Percentiles rank a stretch among this genome's conserved stretches.
phyloP scores from a whole-genome alignment of 306 rosid genomes.

The Parietaria judaica region DNA sequence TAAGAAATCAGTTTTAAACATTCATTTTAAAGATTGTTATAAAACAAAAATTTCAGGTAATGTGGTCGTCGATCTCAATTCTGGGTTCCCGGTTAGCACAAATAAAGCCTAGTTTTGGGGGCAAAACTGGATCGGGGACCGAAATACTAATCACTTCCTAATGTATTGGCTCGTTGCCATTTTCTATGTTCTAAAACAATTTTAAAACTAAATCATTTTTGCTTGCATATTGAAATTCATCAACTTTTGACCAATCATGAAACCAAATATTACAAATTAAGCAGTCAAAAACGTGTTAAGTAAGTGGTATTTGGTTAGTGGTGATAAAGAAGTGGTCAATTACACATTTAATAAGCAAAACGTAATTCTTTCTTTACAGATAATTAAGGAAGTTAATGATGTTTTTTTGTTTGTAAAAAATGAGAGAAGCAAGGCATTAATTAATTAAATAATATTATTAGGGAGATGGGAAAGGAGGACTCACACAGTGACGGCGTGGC shows the following conservation, averaged over 20 bases:
- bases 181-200: too few relatives aligned
- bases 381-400: constrained; percentile 19
- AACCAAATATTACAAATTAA: neutral
- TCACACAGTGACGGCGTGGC: constrained; percentile 97
- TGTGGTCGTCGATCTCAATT: too few relatives aligned
- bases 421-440: neutral
- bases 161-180: too few relatives aligned
- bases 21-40: too few relatives aligned
- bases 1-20: too few relatives aligned
- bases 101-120: too few relatives aligned
- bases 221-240: neutral
- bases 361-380: neutral
- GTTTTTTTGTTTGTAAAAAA: constrained; percentile 24
- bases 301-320: neutral
- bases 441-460: neutral
- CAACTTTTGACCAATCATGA: neutral
- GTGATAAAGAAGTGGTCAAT: neutral
- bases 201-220: neutral
- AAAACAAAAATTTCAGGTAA: too few relatives aligned
- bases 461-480: constrained; percentile 4
- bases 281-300: neutral
- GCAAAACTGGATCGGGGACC: too few relatives aligned
- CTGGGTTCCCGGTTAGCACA: too few relatives aligned
- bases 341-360: neutral
- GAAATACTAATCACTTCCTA: too few relatives aligned